Conservation (phyloP, 352 stramenopile genomes). For the Phytopythium aichiense region DNA sequence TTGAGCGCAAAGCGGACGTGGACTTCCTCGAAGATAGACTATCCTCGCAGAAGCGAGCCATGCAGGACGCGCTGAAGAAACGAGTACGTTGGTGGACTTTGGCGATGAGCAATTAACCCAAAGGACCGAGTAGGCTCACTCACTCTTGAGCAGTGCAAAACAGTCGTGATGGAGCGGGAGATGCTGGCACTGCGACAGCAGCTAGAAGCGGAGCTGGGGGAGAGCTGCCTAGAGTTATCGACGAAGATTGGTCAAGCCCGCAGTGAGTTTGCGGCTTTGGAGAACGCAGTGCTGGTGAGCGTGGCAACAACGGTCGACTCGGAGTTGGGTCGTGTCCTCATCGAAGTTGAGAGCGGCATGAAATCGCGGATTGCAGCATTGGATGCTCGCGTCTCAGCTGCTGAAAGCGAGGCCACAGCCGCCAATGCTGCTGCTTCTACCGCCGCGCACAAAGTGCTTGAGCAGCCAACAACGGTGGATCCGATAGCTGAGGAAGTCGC, state of each 20-base stretch:
- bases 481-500: neutral
- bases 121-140: neutral
- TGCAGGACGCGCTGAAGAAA: constrained; percentile 41
- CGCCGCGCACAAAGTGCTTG: neutral
- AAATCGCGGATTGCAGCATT: neutral
- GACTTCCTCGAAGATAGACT: constrained; percentile 16
- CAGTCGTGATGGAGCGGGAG: constrained; percentile 43
- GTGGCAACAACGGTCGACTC: neutral
- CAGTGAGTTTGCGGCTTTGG: neutral
- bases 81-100: constrained; percentile 20
- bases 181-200: constrained; percentile 26
- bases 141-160: constrained; percentile 32
- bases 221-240: constrained; percentile 9
- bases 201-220: constrained; percentile 21
- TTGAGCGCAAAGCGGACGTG: constrained; percentile 49
- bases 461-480: neutral
- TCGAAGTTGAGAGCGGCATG: neutral
- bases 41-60: constrained; percentile 18
- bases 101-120: neutral
- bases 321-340: neutral
- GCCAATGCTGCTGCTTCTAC: neutral
- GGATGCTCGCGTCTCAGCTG: neutral
- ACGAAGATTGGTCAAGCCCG: neutral
- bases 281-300: neutral
- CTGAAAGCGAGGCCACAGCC: neutral